Base-by-base conservation (phyloP, 2,329 filamentous ascomycete species). In the Scedosporium apiospermum region DNA sequence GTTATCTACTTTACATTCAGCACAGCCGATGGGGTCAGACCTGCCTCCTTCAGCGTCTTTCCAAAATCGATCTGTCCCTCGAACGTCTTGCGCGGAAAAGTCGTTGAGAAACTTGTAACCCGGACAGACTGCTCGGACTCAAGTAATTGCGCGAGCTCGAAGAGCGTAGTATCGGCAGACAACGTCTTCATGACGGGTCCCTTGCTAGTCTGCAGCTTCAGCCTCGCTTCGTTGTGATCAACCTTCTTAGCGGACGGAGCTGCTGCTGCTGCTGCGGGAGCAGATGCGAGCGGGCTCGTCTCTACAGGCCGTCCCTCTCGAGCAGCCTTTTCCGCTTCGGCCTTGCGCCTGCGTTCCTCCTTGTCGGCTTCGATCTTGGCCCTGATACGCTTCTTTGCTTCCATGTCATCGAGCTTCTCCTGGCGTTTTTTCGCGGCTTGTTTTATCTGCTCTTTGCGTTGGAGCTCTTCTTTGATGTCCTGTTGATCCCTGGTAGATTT, bases 351-450 rank as follows among this genome's bases (percentile, higher is more conserved):
- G 62, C 95, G 87, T 70, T 93, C 92, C 68, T 91, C 89, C 80
- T 96, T 97, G 78, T 98, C 93, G 14, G 90, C 93, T 68, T 95
- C 93, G 66, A 99, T 96, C 81, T 93, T 93, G 63, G 91, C 93
- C 76, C 92, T 88, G 73, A 97, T 93, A 42, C 90, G 86, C 75
- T 88, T 90, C 80, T 93, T 95, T 10, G 91, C 93, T 53, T 91
- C 91, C 7, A 88, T 74, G 61, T 98, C 95, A 16, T 89, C 91
- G 51, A 84, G 78, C 79, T 97, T 97, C 78, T 99, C 95, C 70
- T 88, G 85, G 62, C 88, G 87, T 80, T 97, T 97, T 69, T 86
- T 85, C 61, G 88, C 88, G 0, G 91, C 93, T 68, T 96, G 91
- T 75, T 97, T 96, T 72, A 97, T 85, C 72, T 91, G 91, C 77